phyloP scores from a whole-genome alignment of 768 basidiomycete genomes.

The Hirschioporus abietinus region DNA sequence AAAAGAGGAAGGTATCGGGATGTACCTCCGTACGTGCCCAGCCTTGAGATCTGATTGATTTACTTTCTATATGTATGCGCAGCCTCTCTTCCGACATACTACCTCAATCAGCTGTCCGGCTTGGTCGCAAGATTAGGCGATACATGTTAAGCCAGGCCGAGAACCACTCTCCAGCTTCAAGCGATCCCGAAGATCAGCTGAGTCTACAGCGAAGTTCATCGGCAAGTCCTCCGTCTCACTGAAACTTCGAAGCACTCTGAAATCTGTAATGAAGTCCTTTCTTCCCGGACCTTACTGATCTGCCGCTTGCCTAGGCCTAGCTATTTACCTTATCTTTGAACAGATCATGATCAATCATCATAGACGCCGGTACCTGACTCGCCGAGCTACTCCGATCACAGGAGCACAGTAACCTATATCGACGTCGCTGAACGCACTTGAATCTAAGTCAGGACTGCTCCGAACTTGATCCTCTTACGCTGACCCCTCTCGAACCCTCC shows the following conservation, averaged over 20 bases:
- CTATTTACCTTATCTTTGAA: background rate
- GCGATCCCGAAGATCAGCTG: background rate
- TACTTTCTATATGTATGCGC: too few species aligned
- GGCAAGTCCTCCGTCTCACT: background rate
- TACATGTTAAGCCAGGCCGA: background rate
- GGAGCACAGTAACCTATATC: background rate
- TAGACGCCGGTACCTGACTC: background rate
- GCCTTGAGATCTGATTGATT: too few species aligned
- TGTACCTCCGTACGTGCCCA: background rate
- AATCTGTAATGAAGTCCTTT: background rate
- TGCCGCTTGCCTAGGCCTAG: background rate
- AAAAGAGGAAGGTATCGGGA: background rate
- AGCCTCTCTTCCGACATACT: too few species aligned
- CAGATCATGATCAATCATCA: background rate
- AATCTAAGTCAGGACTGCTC: background rate
- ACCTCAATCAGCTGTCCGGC: too few species aligned
- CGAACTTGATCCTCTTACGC: background rate
- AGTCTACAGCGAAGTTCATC: background rate
- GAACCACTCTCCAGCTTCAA: background rate
- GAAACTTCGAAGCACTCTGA: background rate
- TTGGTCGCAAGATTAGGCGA: background rate
- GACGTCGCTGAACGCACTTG: background rate
- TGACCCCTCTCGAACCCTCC: too few species aligned
- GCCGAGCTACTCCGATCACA: background rate
- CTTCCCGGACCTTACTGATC: background rate